Evolutionary conservation across 495 filamentous ascomycete species (phyloP).

Genomic region (Penicillium maclennaniae): DNA sequence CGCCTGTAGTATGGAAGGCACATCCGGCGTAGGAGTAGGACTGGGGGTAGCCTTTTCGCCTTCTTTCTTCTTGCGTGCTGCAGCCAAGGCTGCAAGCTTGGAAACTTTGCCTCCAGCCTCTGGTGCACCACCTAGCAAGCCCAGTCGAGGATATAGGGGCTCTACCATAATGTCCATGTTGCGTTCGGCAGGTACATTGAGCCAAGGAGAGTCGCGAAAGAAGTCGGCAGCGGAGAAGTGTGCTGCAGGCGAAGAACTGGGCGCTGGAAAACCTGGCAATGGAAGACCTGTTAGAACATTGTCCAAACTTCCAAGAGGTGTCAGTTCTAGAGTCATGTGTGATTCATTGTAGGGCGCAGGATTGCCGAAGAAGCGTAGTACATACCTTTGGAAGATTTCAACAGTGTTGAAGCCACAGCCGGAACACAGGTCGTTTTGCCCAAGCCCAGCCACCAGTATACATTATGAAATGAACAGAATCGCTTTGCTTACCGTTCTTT

Average conservation of each 20-base stretch:
- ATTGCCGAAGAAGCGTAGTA: conserved; percentile 11
- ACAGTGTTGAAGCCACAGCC: neutral
- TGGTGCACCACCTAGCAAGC: conserved; percentile 72
- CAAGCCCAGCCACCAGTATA: conserved; percentile 36
- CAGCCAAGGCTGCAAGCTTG: conserved; percentile 84
- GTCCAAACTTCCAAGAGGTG: conserved; percentile 28
- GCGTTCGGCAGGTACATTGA: conserved; percentile 66
- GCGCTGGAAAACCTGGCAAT: conserved; percentile 37
- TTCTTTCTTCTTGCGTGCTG: conserved; percentile 80
- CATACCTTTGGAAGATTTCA: conserved; percentile 8
- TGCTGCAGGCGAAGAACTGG: conserved; percentile 15
- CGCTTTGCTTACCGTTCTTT: conserved; percentile 50
- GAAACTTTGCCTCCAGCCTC: conserved; percentile 65
- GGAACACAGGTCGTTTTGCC: neutral
- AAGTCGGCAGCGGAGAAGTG: conserved; percentile 53
- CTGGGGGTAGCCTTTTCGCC: conserved; percentile 48
- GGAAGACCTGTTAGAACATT: conserved; percentile 44
- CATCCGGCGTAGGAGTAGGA: conserved; percentile 20
- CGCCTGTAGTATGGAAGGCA: conserved; percentile 5
- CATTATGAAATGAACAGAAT: conserved; percentile 10
- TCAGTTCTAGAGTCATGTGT: conserved; percentile 30
- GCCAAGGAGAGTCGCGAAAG: conserved; percentile 86
- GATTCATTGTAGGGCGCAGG: conserved; percentile 8
- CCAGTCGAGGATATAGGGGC: conserved; percentile 53
- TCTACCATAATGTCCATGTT: conserved; percentile 63